Base-by-base conservation (phyloP, 2,329 filamentous ascomycete genomes). In the Fusarium miscanthi region DNA sequence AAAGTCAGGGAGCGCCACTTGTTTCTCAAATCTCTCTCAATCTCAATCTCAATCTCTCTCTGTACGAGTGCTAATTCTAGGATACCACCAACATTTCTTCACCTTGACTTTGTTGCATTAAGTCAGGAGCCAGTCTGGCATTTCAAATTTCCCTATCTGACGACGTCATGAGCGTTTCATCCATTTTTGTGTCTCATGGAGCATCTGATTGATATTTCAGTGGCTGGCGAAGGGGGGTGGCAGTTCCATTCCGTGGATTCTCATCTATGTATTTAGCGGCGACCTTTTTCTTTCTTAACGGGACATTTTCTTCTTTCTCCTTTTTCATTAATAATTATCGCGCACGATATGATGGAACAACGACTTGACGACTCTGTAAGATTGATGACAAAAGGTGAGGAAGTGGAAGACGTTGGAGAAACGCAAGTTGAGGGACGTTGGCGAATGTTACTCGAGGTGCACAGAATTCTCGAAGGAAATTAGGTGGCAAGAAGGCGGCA, bases 21-120 rank as follows among this genome's bases (percentile, higher is more conserved):
- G 60, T 74, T 76, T 74, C 69, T 69, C 59, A 52, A 56, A 43
- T 60, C 38, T 72, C 54, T 76, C 70, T 74, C 63, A 63, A 51
- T 77, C 40, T 69, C 56, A 57, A 51, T 77, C 33, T 69, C 56
- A 74, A 62, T 77, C 72, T 75, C 54, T 61, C 59, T 76, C 60
- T 77, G 74, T 70, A 77, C 61, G 61, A 77, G 76, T 71, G 70
- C 71, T 70, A 70, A 66, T 72, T 74, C 69, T 63, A 78, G 74
- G 78, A 78, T 79, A 79, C 74, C 77, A 75, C 70, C 63, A 66
- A 76, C 64, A 60, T 74, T 72, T 69, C 49, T 74, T 69, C 38
- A 69, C 52, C 59, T 69, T 63, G 57, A 41, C 69, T 74, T 72
- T 66, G 62, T 66, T 76, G 72, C 64, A 77, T 70, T 61, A 59